A percentile compares a stretch with the other conserved stretches of the same genome.
These are phyloP conservation scores for Paramecium pentaurelia DNA, from an alignment of 73 alveolate genomes.

Conservation along the genomic window DNA sequence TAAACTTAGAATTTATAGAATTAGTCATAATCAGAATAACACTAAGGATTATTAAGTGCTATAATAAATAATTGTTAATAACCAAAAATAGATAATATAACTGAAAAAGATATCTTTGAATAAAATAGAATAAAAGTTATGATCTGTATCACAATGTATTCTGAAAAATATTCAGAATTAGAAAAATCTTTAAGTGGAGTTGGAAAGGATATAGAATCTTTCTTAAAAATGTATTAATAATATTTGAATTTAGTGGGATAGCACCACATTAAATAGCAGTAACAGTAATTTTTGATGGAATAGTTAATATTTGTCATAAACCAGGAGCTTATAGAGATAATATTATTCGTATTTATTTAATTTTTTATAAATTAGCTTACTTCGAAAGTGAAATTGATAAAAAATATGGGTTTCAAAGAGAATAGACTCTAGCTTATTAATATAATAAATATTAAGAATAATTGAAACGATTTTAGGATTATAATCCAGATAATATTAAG, in stretches of 20 bases:
- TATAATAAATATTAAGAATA: neutral
- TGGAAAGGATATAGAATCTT: neutral
- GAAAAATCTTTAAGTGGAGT: neutral
- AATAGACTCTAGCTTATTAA: neutral
- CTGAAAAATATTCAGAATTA: neutral
- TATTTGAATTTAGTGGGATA: neutral
- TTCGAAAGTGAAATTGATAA: neutral
- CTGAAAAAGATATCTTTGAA: no score
- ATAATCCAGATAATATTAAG: neutral
- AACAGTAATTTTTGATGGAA: slow-evolving; percentile 25
- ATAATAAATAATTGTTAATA: neutral
- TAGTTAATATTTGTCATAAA: neutral
- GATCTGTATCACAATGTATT: neutral
- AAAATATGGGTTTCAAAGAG: neutral
- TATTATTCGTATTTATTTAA: neutral
- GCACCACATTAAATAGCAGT: slow-evolving; percentile 19
- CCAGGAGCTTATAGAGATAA: neutral
- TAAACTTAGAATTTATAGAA: neutral
- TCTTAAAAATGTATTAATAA: neutral
- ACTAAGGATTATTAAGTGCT: neutral
- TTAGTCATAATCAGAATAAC: neutral
- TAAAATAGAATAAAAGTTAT: neutral
- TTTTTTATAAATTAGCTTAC: neutral
- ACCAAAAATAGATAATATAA: neutral
- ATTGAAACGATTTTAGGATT: neutral